Evolutionary conservation across 2,329 filamentous ascomycete genomes (phyloP).

Genomic region (Pyricularia sp.): DNA sequence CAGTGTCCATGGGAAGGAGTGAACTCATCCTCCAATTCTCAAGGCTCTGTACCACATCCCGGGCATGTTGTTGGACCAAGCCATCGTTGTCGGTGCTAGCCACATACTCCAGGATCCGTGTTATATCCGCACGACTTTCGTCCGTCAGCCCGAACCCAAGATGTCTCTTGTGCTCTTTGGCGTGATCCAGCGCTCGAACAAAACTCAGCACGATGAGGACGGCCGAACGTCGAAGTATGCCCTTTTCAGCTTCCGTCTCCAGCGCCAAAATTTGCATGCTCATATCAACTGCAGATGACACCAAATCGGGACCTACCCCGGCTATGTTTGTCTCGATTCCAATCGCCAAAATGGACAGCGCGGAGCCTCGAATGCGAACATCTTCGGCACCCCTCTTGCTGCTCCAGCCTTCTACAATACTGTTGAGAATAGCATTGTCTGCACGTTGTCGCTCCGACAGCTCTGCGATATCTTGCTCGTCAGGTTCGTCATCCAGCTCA

Average conservation of each 20-base stretch:
- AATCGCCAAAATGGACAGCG: constrained; percentile 50
- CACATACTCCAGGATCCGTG: constrained; percentile 50
- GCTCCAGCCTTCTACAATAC: constrained; percentile 56
- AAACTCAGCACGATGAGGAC: constrained; percentile 50
- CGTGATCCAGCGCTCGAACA: constrained; percentile 43
- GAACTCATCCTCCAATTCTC: constrained; percentile 42
- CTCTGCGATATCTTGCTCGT: constrained; percentile 14
- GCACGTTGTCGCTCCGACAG: constrained; percentile 1
- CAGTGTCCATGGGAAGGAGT: constrained; percentile 8
- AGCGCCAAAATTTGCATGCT: constrained; percentile 48
- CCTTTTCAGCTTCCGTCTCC: constrained; percentile 46
- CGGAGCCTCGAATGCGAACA: constrained; percentile 54
- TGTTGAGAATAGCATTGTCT: constrained; percentile 35
- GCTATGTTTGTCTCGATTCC: constrained; percentile 47
- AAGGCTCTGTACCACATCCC: constrained; percentile 53
- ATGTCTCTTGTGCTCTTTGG: constrained; percentile 29
- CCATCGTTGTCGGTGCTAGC: constrained; percentile 53
- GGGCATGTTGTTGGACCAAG: constrained; percentile 53
- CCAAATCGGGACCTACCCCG: constrained; percentile 38
- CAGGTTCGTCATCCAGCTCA: constrained; percentile 35
- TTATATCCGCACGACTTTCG: constrained; percentile 46
- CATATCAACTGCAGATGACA: constrained; percentile 47
- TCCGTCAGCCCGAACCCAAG: constrained; percentile 42
- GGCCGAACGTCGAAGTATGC: constrained; percentile 53
- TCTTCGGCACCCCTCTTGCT: constrained; percentile 54